Evolutionary conservation across 2,329 filamentous ascomycete species (phyloP).

Genomic region (Tolypocladium ophioglossoides): DNA sequence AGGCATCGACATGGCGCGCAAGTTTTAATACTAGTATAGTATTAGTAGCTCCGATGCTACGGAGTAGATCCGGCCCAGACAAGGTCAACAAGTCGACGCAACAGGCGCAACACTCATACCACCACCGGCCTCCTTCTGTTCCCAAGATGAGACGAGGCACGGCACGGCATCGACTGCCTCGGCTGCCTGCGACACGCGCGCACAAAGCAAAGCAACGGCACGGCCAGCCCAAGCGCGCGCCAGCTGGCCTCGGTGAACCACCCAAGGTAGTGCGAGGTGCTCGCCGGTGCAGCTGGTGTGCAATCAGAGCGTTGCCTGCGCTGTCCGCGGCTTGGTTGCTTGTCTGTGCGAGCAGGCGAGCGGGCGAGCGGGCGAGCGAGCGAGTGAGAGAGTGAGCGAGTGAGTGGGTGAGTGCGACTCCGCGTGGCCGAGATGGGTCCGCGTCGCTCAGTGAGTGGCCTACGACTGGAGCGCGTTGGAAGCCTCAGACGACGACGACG

Average conservation of each 20-base stretch:
- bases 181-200: not conserved
- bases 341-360: not conserved
- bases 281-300: not conserved
- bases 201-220: not conserved
- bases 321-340: not conserved
- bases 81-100: not conserved
- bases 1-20: constrained; percentile 12
- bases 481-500: not conserved
- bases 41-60: not conserved
- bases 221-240: not conserved
- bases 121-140: constrained; percentile 1
- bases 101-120: not conserved
- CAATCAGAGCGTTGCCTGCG: not conserved
- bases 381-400: not conserved
- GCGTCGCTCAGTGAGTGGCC: not conserved
- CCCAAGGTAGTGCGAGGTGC: not conserved
- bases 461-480: not conserved
- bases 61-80: not conserved
- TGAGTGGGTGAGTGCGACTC: not conserved
- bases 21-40: not conserved
- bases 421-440: not conserved
- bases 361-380: not conserved
- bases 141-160: not conserved
- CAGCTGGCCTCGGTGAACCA: not conserved
- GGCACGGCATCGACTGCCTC: not conserved